Conservation (phyloP, 1,284 basidiomycete genomes). For the Tilletia setariae region DNA sequence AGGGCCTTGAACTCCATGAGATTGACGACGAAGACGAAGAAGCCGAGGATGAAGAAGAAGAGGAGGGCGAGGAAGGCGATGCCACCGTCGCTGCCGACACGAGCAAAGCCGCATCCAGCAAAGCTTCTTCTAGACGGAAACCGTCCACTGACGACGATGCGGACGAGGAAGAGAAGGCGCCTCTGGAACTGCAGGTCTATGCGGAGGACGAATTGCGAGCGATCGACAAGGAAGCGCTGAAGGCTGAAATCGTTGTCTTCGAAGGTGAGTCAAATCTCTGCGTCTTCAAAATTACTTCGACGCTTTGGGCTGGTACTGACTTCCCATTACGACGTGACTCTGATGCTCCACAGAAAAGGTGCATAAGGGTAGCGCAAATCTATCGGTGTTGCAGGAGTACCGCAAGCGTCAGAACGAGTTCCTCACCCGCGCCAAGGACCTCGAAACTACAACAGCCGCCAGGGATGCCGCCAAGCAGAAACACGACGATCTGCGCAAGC, state of each 20-base stretch:
- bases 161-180: slow-evolving; percentile 37
- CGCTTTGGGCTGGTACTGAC: slow-evolving; percentile 2
- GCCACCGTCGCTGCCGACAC: slow-evolving; percentile 57
- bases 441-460: slow-evolving; percentile 72
- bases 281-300: not conserved
- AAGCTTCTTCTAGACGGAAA: slow-evolving; percentile 30
- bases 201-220: slow-evolving; percentile 72
- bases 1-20: slow-evolving; percentile 73
- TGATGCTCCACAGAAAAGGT: slow-evolving; percentile 18
- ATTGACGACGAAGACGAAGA: slow-evolving; percentile 68
- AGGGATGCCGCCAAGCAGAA: slow-evolving; percentile 79
- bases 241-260: slow-evolving; percentile 72
- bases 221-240: slow-evolving; percentile 70
- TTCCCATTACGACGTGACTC: not conserved
- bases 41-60: slow-evolving; percentile 52
- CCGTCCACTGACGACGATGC: slow-evolving; percentile 29
- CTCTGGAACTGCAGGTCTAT: slow-evolving; percentile 68
- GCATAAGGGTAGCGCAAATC: slow-evolving; percentile 59
- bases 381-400: slow-evolving; percentile 86
- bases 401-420: slow-evolving; percentile 86
- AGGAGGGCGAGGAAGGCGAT: slow-evolving; percentile 59
- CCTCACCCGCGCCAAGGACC: slow-evolving; percentile 77
- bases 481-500: slow-evolving; percentile 82
- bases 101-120: slow-evolving; percentile 31
- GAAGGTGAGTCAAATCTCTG: slow-evolving; percentile 58